phyloP scores from a whole-genome alignment of 169 alveolate species.

The Plasmodium gallinaceum region DNA sequence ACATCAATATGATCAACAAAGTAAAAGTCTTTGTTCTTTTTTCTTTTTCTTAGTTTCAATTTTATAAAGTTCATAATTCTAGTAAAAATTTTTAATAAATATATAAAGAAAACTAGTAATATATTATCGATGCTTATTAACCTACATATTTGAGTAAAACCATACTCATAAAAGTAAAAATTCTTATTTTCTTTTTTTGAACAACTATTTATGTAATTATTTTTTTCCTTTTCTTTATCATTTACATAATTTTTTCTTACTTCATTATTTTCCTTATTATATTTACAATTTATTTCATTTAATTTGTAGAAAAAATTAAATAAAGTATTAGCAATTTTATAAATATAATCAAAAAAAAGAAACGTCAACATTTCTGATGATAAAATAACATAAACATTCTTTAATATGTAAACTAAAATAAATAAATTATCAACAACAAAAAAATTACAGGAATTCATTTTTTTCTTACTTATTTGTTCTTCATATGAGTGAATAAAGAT shows the following conservation, averaged over 20 bases:
- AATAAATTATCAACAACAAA: slow-evolving; percentile 73
- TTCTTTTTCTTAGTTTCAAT: slow-evolving; percentile 8
- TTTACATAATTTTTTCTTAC: background rate
- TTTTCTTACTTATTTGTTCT: slow-evolving; percentile 66
- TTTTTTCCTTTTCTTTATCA: slow-evolving; percentile 9
- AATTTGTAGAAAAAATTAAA: slow-evolving; percentile 44
- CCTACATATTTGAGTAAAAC: slow-evolving; percentile 77
- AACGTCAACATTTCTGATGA: slow-evolving; percentile 59
- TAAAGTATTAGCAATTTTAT: slow-evolving; percentile 41
- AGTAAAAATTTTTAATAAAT: slow-evolving; percentile 24
- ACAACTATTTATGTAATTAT: slow-evolving; percentile 1
- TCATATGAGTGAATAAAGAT: slow-evolving; percentile 59
- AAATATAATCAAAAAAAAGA: slow-evolving; percentile 55
- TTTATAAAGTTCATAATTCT: slow-evolving; percentile 24
- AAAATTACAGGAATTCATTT: slow-evolving; percentile 54
- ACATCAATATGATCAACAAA: too few species aligned
- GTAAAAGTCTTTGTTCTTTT: background rate
- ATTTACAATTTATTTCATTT: slow-evolving; percentile 3
- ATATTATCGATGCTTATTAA: slow-evolving; percentile 48
- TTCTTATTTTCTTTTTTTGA: slow-evolving; percentile 5
- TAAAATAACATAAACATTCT: slow-evolving; percentile 30
- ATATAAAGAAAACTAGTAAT: slow-evolving; percentile 31
- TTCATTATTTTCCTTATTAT: slow-evolving; percentile 13
- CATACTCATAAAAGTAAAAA: slow-evolving; percentile 65
- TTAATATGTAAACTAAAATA: slow-evolving; percentile 52